A percentile compares a stretch with the other conserved stretches of the same genome.
Conservation (phyloP, 495 filamentous ascomycete genomes). For the Xylaria sp. region DNA sequence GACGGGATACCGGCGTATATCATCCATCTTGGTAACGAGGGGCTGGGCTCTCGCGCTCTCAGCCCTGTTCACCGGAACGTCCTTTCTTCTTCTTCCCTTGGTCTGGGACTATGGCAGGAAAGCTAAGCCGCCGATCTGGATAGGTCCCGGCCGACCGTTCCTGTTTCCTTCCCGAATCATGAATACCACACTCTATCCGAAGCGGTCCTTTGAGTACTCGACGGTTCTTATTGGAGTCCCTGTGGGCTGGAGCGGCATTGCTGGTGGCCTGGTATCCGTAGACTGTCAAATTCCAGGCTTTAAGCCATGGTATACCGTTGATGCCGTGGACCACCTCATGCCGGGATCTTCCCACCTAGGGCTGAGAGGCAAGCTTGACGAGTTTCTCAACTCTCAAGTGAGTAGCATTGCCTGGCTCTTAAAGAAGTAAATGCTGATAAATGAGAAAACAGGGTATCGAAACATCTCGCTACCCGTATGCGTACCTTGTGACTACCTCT, state of each 20-base stretch:
- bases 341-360: conserved; percentile 55
- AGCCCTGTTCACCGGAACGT: not conserved
- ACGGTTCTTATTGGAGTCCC: conserved; percentile 72
- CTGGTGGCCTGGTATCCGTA: conserved; percentile 62
- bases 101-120: conserved; percentile 6
- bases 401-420: conserved; percentile 7
- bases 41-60: not conserved
- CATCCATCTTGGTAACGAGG: not conserved
- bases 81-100: not conserved
- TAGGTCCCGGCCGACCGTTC: conserved; percentile 43
- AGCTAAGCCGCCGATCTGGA: conserved; percentile 23
- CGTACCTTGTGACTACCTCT: conserved; percentile 59
- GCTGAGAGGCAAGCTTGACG: conserved; percentile 63
- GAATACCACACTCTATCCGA: conserved; percentile 68
- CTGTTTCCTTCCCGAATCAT: conserved; percentile 67
- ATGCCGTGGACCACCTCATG: conserved; percentile 65
- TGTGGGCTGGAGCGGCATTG: conserved; percentile 62
- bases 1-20: not conserved
- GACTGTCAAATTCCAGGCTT: conserved; percentile 35
- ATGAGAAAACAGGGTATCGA: conserved; percentile 52
- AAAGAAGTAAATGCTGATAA: not conserved
- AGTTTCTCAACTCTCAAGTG: conserved; percentile 62
- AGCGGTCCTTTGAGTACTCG: conserved; percentile 70
- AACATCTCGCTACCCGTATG: conserved; percentile 61
- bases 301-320: conserved; percentile 63